Base-by-base conservation (phyloP, 192 early-diverging fungal genomes). In the Globomyces pollinis-pini region DNA sequence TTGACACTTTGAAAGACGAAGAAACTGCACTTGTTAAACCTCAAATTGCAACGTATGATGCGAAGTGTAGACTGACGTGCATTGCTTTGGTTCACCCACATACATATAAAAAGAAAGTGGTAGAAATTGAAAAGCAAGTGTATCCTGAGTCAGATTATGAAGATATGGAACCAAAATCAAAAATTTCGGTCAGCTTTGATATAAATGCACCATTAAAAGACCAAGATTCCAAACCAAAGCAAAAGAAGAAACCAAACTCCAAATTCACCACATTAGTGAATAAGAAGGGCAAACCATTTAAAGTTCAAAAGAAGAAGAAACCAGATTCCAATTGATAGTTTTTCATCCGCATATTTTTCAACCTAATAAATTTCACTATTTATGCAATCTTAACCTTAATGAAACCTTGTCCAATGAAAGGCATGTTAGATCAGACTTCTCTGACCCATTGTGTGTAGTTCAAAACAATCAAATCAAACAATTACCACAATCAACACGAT, bases 31-130 rank as follows among this genome's bases (percentile, higher is more conserved):
- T 42, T 2, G 28, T 8, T 38, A 34, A 59, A 12, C 50, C 52
- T 2, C 62, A 65, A 8, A 28, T 69, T n/a, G 59, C 63, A n/a
- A 32, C 49, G 24, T 78, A 75, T 61, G 61, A 75, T 47, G 68
- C 69, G 42, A 72, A 70, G 24, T 64, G 59, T 38, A 63, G 76
- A 3, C 61, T 78, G 11, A 78, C 76, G 20, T 78, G 76, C 39
- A 45, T 74, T 16, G 34, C 35, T 18, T 51, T 70, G 18, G 57
- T 33, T 39, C 21, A 26, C 18, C 35, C 55, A 5, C 21, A 39
- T n/a, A n/a, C 18, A 7, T n/a, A 26, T n/a, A 33, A 51, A 33
- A 51, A 51, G 16, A 51, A 51, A 33, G 9, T 3, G 11, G 18
- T 33, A 3, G 50, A 51, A 51, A n/a, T n/a, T n/a, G 31, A 30